A percentile compares a stretch with the other conserved stretches of the same genome.
Evolutionary conservation across 768 basidiomycete species (phyloP).

Genomic region (Tephrocybe sp.): DNA sequence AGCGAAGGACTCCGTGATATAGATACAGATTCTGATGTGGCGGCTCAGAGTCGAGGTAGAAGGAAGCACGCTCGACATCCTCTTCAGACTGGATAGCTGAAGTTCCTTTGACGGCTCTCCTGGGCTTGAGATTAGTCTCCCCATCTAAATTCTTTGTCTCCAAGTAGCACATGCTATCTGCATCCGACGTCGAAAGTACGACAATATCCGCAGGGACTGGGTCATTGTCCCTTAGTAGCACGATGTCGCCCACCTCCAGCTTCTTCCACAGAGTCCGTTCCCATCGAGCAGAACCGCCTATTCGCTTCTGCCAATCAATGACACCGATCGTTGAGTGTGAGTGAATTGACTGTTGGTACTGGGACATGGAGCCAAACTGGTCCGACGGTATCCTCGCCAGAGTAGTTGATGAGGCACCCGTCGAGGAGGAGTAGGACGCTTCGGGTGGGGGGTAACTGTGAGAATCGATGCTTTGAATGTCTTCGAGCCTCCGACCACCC

Average conservation of each 20-base stretch:
- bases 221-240: constrained; percentile 88
- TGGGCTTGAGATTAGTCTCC: constrained; percentile 93
- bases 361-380: constrained; percentile 39
- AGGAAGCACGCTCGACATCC: constrained; percentile 83
- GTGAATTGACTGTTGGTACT: constrained; percentile 56
- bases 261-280: constrained; percentile 99
- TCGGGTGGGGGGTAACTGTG: constrained; percentile 55
- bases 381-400: constrained; percentile 29
- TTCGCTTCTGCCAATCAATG: constrained; percentile 73
- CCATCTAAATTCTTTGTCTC: constrained; percentile 99
- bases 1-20: constrained; percentile 84
- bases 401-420: constrained; percentile 32
- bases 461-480: constrained; percentile 65
- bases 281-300: constrained; percentile 77
- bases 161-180: constrained; percentile 89
- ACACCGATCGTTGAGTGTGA: constrained; percentile 65
- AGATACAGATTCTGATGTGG: constrained; percentile 92
- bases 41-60: constrained; percentile 89
- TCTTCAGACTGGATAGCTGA: constrained; percentile 78
- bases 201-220: constrained; percentile 96
- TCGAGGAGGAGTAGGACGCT: constrained; percentile 31
- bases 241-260: constrained; percentile 94
- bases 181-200: constrained; percentile 87
- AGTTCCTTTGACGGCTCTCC: constrained; percentile 75
- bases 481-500: constrained; percentile 55